Evolutionary conservation across 768 basidiomycete genomes (phyloP), one percentile per base, ranked within the genome.

Genomic region (Naematelia aurantialba): DNA sequence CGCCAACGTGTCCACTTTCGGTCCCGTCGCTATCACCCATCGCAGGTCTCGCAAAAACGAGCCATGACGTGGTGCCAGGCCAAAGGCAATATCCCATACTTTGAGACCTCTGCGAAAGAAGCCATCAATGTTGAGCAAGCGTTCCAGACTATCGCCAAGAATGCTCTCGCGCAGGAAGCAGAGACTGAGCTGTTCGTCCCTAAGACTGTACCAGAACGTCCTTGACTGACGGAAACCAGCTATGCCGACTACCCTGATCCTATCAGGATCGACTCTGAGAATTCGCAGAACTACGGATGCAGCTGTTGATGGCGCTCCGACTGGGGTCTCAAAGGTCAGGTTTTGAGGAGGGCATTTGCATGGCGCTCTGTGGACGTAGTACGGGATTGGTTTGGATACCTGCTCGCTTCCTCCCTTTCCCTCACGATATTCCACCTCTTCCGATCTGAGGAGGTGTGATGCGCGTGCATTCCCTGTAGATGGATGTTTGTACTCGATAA

Each of bases 61-160:
- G 94, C 96, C 17, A 97, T 98, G 92, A 91, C 94, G 3, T 99
- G 96, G 96, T 99, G 96, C 78, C 93, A 98, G 72, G 88, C 93
- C 59, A 98, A 98, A 81, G 94, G 94, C 75, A 98, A 98, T 79
- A 97, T 99, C 65, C 96, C 96, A 26, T 99, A 98, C 80, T 99
- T 98, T 77, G 96, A 99, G 81, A 98, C 96, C 4, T 99, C 96
- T 8, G 96, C 96, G 42, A 99, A 99, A 80, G 96, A 99, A 79
- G 94, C 96, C 11, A 97, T 98, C 82, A 99, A 99, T 72, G 96
- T 99, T 55, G 96, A 99, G 77, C 94, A 98, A 78, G 96, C 94
- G 2, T 99, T 99, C 86, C 93, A 96, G 79, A 96, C 93, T 1
- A 93, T 98, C 56, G 94, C 94, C n/a, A 94, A 94, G 89, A 98